Base-by-base conservation (phyloP, 2,329 filamentous ascomycete genomes). In the Epichloe festucae region DNA sequence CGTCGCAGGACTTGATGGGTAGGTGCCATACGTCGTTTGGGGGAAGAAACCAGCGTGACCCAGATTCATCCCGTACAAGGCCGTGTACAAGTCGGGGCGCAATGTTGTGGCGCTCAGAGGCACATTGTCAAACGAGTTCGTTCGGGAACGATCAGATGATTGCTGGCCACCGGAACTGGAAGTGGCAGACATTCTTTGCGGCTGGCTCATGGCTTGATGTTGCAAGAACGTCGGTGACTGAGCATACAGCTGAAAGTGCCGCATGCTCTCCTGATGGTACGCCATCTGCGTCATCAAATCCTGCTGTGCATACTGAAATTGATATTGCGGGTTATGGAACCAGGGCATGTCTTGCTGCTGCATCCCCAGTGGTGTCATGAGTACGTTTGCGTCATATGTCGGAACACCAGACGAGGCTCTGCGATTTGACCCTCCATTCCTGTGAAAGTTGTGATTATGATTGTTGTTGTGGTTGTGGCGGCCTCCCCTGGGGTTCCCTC, bases 111-210 rank as follows among this genome's bases (percentile, higher is more conserved):
- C 77, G n/a, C 72, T 77, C 39, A 81, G 62, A 5, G 80, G 79
- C 17, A 77, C 71, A 51, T 76, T 81, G 58, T 84, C 80, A 59
- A 83, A 79, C 12, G 79, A 83, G 60, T 77, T 81, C 6, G 79
- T 82, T 54, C 81, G 74, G 39, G 78, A 76, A 55, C 81, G 67
- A 59, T 79, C 72, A 34, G 67, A 60, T 49, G 72, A 61, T 35
- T 60, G 64, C 36, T 65, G 63, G 3, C 54, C 59, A 3, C 53
- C 58, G 1, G 62, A 57, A 8, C 54, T 57, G 7, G 60, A 55
- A 23, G 49, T 60, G n/a, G 58, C 54, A 38, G 64, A 57, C 44
- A 65, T 52, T 36, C 63, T 57, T 49, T 65, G 63, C 34, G 61
- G 59, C 59, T 72, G 67, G 19, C 60, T 58, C 55, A 67, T 56